Percentiles rank a stretch among this genome's conserved stretches.
These are phyloP conservation scores for Globisporangium rhizosaccharum DNA, from an alignment of 352 stramenopile genomes.

Conservation along the genomic window DNA sequence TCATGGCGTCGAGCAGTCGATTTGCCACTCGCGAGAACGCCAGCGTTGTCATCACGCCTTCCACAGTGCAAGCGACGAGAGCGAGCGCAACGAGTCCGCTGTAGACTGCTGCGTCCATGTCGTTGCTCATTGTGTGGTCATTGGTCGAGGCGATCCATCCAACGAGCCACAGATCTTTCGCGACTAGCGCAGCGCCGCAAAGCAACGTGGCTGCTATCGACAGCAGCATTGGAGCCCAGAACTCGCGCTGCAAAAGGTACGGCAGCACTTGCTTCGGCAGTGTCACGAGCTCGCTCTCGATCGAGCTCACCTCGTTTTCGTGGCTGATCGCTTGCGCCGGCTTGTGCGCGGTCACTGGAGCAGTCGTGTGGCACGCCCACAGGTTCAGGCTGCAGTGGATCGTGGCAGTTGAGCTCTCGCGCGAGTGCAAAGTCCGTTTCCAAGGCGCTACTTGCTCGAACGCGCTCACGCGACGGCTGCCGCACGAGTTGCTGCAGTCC, in stretches of 20 bases:
- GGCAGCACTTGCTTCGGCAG: no score
- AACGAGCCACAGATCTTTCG: conserved; percentile 35
- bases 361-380: no score
- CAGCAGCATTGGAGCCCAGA: no score
- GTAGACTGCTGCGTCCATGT: conserved; percentile 17
- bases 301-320: no score
- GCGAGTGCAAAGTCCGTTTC: not conserved
- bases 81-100: conserved; percentile 18
- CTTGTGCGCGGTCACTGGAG: no score
- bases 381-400: no score
- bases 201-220: conserved; percentile 14
- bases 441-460: conserved; percentile 11
- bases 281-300: no score
- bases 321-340: no score
- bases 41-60: conserved; percentile 10
- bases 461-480: not conserved
- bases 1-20: conserved; percentile 31
- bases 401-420: no score
- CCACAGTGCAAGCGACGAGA: conserved; percentile 22
- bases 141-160: conserved; percentile 22
- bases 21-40: conserved; percentile 20
- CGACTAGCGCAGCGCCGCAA: conserved; percentile 15
- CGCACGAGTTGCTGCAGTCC: not conserved
- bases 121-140: not conserved
- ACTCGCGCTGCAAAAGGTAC: conserved; percentile 3